These are phyloP conservation scores for Populus tremula DNA, from an alignment of 345 rosid species.

Conservation along the genomic window DNA sequence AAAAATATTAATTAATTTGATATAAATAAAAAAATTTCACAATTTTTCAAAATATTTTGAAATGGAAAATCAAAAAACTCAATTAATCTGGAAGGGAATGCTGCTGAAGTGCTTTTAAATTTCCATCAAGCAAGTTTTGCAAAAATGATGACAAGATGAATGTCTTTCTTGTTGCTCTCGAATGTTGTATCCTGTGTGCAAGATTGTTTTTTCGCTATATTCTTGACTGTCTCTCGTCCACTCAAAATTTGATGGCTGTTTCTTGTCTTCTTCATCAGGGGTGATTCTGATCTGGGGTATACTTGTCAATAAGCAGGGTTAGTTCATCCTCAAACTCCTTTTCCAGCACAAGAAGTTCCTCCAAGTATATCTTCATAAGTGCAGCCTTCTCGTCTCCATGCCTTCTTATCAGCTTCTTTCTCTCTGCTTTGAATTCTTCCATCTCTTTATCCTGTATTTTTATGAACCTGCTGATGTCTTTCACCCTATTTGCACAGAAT, in stretches of 20 bases:
- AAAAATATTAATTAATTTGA: no score
- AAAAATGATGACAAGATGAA: not conserved
- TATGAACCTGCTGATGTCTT: not conserved
- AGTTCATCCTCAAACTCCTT: conserved; percentile 7
- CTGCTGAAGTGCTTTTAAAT: no score
- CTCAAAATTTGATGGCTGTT: not conserved
- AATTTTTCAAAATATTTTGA: no score
- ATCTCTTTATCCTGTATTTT: conserved; percentile 8
- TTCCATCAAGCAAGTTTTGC: no score
- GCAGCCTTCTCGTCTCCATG: conserved; percentile 6
- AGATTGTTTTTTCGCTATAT: not conserved
- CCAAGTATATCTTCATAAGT: conserved; percentile 2
- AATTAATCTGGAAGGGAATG: no score
- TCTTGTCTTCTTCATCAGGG: not conserved
- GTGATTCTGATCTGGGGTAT: not conserved
- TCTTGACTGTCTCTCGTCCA: not conserved
- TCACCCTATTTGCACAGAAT: conserved; percentile 3
- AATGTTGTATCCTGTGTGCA: not conserved
- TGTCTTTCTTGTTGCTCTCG: not conserved
- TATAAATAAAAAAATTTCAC: no score
- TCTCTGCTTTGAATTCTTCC: conserved; percentile 11
- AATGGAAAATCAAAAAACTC: no score
- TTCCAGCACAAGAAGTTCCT: conserved; percentile 14
- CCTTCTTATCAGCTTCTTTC: conserved; percentile 3
- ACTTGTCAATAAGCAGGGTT: conserved; percentile 5